phyloP scores from a whole-genome alignment of 2,329 filamentous ascomycete species.

The Penicillium glabrum region DNA sequence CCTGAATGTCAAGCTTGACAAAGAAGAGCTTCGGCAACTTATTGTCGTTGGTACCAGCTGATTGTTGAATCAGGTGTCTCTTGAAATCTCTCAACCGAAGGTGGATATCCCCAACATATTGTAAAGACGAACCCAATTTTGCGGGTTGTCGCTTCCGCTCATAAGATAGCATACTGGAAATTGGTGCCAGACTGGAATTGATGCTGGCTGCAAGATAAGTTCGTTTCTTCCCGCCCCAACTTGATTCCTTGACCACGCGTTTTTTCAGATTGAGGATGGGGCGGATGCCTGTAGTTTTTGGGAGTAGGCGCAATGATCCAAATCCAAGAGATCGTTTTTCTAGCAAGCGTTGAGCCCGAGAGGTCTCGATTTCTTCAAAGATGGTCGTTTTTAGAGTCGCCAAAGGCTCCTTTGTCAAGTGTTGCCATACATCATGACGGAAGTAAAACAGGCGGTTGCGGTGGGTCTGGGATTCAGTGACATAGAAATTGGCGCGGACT shows the following conservation, averaged over 20 bases:
- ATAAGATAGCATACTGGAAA: conserved; percentile 73
- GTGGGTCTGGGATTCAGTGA: conserved; percentile 83
- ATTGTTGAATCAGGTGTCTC: conserved; percentile 15
- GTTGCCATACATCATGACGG: conserved; percentile 87
- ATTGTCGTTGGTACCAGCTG: background rate
- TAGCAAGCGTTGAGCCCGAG: conserved; percentile 59
- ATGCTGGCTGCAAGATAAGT: conserved; percentile 60
- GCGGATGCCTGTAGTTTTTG: conserved; percentile 73
- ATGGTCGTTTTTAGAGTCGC: conserved; percentile 65
- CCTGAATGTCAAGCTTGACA: conserved; percentile 86
- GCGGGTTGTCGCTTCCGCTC: conserved; percentile 65
- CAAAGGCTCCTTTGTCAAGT: conserved; percentile 72
- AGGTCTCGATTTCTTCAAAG: conserved; percentile 72
- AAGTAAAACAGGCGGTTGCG: conserved; percentile 88
- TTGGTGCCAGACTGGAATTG: conserved; percentile 69
- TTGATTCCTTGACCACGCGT: conserved; percentile 52
- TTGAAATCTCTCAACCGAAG: conserved; percentile 70
- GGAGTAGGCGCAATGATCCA: conserved; percentile 76
- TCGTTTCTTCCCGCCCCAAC: conserved; percentile 53
- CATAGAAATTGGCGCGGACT: conserved; percentile 84
- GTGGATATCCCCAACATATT: conserved; percentile 80
- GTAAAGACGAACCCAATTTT: conserved; percentile 74
- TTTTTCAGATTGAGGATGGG: conserved; percentile 85
- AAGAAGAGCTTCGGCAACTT: conserved; percentile 64
- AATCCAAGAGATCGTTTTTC: conserved; percentile 67